phyloP scores from a whole-genome alignment of 768 basidiomycete species.

The Pleurotus ostreatus region DNA sequence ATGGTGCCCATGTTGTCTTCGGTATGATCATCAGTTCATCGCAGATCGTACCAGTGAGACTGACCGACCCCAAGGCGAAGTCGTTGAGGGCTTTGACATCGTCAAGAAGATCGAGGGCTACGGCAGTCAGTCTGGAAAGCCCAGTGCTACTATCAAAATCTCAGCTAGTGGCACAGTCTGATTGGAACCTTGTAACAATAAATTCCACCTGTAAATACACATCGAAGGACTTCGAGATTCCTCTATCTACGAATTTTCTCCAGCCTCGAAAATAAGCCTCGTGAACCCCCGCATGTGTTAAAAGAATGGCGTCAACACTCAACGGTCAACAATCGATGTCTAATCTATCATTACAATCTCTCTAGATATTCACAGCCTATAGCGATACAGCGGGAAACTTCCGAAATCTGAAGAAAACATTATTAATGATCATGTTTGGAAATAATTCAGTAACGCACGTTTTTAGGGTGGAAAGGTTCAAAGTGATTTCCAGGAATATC shows the following conservation, averaged over 20 bases:
- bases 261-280: too few relatives aligned
- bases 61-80: constrained; percentile 41
- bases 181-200: neutral
- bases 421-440: neutral
- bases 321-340: too few relatives aligned
- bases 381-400: constrained; percentile 25
- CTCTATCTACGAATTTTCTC: too few relatives aligned
- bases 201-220: too few relatives aligned
- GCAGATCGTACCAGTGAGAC: too few relatives aligned
- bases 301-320: too few relatives aligned
- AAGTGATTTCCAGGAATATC: constrained; percentile 71
- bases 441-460: constrained; percentile 35
- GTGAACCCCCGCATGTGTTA: too few relatives aligned
- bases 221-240: too few relatives aligned
- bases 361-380: constrained; percentile 25
- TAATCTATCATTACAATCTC: constrained; percentile 2
- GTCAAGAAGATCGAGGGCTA: constrained; percentile 40
- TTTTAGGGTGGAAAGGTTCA: constrained; percentile 42
- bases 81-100: constrained; percentile 59
- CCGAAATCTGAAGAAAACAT: constrained; percentile 19
- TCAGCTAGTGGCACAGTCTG: constrained; percentile 11
- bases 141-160: constrained; percentile 48
- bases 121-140: constrained; percentile 36
- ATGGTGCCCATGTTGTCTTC: constrained; percentile 84
- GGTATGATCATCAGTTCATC: constrained; percentile 35